Conservation (phyloP, 192 early-diverging fungal species). For the Mortierella alpina region DNA sequence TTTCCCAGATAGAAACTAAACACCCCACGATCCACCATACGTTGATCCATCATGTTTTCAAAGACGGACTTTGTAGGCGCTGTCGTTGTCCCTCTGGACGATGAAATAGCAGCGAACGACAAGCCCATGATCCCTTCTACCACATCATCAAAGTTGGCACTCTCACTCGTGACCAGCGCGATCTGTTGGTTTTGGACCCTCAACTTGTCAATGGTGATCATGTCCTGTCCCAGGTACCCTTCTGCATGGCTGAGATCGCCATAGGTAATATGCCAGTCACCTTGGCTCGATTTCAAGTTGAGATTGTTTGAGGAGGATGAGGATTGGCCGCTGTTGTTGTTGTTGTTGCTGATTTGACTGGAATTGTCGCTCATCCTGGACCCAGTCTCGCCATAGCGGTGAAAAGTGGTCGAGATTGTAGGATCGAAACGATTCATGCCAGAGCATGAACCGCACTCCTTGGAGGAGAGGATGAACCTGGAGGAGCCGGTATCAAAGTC, state of each 20-base stretch:
- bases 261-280: constrained; percentile 71
- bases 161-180: constrained; percentile 68
- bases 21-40: constrained; percentile 60
- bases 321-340: background rate
- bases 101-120: constrained; percentile 60
- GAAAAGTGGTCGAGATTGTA: constrained; percentile 4
- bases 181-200: constrained; percentile 66
- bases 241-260: constrained; percentile 67
- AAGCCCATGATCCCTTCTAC: constrained; percentile 75
- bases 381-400: constrained; percentile 16
- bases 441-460: constrained; percentile 16
- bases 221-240: constrained; percentile 58
- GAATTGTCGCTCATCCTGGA: too few relatives aligned
- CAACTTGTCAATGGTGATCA: constrained; percentile 65
- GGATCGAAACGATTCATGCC: constrained; percentile 16
- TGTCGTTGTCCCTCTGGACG: constrained; percentile 19
- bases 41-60: constrained; percentile 68
- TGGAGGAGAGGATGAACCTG: constrained; percentile 22
- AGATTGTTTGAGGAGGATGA: background rate
- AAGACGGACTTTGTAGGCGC: constrained; percentile 54
- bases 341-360: background rate
- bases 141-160: constrained; percentile 62
- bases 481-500: constrained; percentile 38
- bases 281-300: background rate
- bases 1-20: constrained; percentile 73